Conservation (phyloP, 2,329 filamentous ascomycete genomes). For the Rutstroemia sp. region DNA sequence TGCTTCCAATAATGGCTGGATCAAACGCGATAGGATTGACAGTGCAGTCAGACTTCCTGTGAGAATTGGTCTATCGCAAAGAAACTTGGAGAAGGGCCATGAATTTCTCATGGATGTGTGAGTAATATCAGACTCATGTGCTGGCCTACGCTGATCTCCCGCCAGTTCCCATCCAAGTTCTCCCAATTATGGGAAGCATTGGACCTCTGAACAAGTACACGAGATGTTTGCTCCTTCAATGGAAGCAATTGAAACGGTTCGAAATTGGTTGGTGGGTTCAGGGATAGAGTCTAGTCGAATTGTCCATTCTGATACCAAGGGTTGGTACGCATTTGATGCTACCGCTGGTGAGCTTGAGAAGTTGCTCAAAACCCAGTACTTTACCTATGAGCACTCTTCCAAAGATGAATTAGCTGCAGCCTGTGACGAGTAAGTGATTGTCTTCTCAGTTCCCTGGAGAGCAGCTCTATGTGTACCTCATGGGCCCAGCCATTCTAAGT, state of each 20-base stretch:
- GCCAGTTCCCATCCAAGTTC: conserved; percentile 24
- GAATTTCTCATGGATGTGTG: conserved; percentile 35
- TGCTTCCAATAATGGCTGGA: conserved; percentile 10
- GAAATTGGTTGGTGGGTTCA: conserved; percentile 29
- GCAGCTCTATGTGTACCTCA: neutral
- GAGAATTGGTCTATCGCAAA: conserved; percentile 37
- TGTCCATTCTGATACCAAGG: conserved; percentile 28
- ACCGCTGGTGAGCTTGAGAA: conserved; percentile 28
- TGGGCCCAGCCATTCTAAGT: too few relatives aligned
- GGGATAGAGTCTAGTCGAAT: conserved; percentile 28
- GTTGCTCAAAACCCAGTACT: conserved; percentile 31
- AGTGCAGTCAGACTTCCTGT: conserved; percentile 31
- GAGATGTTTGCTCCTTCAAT: conserved; percentile 29
- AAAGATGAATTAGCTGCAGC: conserved; percentile 25
- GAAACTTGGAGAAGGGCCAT: conserved; percentile 37
- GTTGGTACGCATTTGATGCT: conserved; percentile 32
- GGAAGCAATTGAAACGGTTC: conserved; percentile 28
- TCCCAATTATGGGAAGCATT: conserved; percentile 32
- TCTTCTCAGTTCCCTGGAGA: neutral
- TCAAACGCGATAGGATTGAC: conserved; percentile 13
- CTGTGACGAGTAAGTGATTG: conserved; percentile 28
- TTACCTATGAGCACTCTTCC: conserved; percentile 28
- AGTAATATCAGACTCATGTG: neutral
- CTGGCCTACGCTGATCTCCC: neutral
- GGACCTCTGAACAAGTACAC: conserved; percentile 27